Conservation (phyloP, 768 basidiomycete species). For the Xanthoconium stramineum region DNA sequence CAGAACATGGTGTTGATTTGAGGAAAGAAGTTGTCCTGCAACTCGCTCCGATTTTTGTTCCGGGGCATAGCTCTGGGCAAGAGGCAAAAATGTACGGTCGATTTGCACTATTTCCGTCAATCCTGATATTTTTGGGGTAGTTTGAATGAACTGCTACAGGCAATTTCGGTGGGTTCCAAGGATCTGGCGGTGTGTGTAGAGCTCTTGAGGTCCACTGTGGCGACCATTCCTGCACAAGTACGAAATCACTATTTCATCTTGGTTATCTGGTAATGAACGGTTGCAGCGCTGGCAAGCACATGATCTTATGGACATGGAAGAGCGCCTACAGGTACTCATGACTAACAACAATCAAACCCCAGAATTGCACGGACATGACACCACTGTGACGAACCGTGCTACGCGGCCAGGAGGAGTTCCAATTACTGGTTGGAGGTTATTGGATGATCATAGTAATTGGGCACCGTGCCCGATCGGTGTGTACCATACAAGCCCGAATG, state of each 20-base stretch:
- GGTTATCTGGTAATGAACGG: neutral
- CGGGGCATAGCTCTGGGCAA: conserved; percentile 25
- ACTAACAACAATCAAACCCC: conserved; percentile 11
- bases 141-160: conserved; percentile 19
- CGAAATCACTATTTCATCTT: neutral
- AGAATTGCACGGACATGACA: neutral
- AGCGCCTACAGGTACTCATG: conserved; percentile 44
- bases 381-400: neutral
- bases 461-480: conserved; percentile 69
- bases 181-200: conserved; percentile 17
- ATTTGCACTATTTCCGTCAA: neutral
- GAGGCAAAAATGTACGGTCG: conserved; percentile 35
- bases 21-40: conserved; percentile 43
- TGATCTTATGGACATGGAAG: conserved; percentile 54
- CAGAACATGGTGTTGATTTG: conserved; percentile 37
- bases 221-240: conserved; percentile 15
- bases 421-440: conserved; percentile 51
- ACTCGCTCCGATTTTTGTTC: conserved; percentile 50
- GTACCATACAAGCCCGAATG: conserved; percentile 22
- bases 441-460: conserved; percentile 49
- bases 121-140: conserved; percentile 16
- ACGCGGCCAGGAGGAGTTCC: neutral
- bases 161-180: conserved; percentile 18
- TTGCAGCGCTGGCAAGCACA: conserved; percentile 49
- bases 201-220: conserved; percentile 13